Percentiles rank a stretch among this genome's conserved stretches.
Evolutionary conservation across 805 yeast species (phyloP).

Genomic region (Candida tammaniensis): DNA sequence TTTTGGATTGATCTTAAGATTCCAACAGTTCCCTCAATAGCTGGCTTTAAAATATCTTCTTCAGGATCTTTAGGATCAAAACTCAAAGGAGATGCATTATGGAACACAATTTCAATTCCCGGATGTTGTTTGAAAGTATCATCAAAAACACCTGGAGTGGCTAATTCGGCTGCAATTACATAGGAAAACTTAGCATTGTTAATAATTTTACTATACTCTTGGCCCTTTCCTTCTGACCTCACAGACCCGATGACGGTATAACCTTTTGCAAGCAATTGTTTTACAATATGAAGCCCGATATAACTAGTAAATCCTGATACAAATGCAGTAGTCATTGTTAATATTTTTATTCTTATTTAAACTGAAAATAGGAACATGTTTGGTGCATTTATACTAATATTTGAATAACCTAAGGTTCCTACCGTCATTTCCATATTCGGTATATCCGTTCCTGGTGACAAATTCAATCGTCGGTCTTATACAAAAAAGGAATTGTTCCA

Average conservation of each 20-base stretch:
- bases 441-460: too few relatives aligned
- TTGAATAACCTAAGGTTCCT: too few relatives aligned
- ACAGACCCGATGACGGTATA: slow-evolving; percentile 53
- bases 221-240: slow-evolving; percentile 45
- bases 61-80: slow-evolving; percentile 18
- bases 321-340: slow-evolving; percentile 25
- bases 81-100: slow-evolving; percentile 29
- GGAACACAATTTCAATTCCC: slow-evolving; percentile 23
- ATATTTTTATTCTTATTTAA: too few relatives aligned
- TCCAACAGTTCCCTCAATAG: slow-evolving; percentile 30
- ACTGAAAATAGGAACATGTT: too few relatives aligned
- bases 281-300: slow-evolving; percentile 50
- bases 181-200: slow-evolving; percentile 15
- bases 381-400: too few relatives aligned
- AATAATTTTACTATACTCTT: slow-evolving; percentile 16
- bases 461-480: too few relatives aligned
- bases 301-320: slow-evolving; percentile 56
- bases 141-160: slow-evolving; percentile 23
- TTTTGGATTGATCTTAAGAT: slow-evolving; percentile 45
- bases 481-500: too few relatives aligned
- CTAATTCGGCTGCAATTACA: slow-evolving; percentile 21
- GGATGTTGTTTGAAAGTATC: slow-evolving; percentile 23
- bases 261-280: slow-evolving; percentile 33
- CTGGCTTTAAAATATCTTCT: slow-evolving; percentile 25
- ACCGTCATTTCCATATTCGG: too few relatives aligned